Base-by-base conservation (phyloP, 805 yeast species). In the Schizosaccharomyces lindneri region DNA sequence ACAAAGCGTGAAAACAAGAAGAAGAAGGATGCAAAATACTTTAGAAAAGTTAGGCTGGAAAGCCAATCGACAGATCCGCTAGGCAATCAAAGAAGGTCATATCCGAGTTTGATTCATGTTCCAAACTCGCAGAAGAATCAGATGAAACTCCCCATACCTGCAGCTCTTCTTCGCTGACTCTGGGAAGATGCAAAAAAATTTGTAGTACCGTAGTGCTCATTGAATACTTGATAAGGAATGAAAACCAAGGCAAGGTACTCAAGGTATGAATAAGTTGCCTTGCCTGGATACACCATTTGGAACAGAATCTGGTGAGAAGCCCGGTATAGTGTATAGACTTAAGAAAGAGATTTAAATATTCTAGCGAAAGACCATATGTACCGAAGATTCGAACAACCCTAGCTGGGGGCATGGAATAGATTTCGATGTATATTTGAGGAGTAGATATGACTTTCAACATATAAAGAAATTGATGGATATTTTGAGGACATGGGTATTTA, bases 241-340 rank as follows among this genome's bases (percentile, higher is more conserved):
- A 19, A 24, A 46, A 46, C 51, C 51, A 46, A n/a, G 51, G 51
- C 24, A 46, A 24, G 27, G 27, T 24, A 46, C 51, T 46, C 5
- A 46, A 17, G 1, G 51, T 24, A 3, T 46, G 51, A 9, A 46
- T 46, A n/a, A 46, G 51, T 1, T 11, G 27, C 15, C 48, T 17
- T 27, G 64, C 36, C 64, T 32, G 19, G 43, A 15, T n/a, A 48
- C 46, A 39, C 59, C 27, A 24, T 31, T 60, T n/a, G 27, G 21
- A 19, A 17, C 51, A 46, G n/a, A 46, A 46, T 17, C 51, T 46
- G 21, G 51, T 19, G 27, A n/a, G 27, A n/a, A 46, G 27, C 27
- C 51, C 51, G 24, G 11, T 46, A 46, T 46, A 46, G 51, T 46
- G 51, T 1, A 46, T 46, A 19, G 51, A 46, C 17, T 46, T 46